Base-by-base conservation (phyloP, 2,329 filamentous ascomycete species). In the Aspergillus ustus region DNA sequence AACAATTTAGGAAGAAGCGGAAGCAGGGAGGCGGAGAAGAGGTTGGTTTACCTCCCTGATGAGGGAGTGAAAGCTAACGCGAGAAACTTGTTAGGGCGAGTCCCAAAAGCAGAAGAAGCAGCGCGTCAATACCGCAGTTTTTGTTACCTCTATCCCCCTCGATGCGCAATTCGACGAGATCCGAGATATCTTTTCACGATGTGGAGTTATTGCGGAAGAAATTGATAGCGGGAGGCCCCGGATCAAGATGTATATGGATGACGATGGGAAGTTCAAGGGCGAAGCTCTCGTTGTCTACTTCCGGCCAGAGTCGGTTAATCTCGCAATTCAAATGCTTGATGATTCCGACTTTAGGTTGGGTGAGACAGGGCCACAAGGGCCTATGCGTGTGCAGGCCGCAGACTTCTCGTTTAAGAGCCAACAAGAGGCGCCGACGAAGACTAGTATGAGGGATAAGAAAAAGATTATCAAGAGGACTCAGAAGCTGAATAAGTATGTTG, bases 231-330 rank as follows among this genome's bases (percentile, higher is more conserved):
- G 92, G 60, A 86, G 88, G 50, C 92, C 92, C 49, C 89, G 95
- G 43, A 94, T 99, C 78, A 98, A 97, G 80, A 87, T 99, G 77
- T 99, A 99, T 79, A 87, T 83, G 20, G 89, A 97, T 73, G 87
- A 90, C 1, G 79, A 89, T 1, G 95, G 93, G 20, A 86, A 87
- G 17, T 96, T 97, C 83, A 98, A 97, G 74, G 95, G 95, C 63
- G 93, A 98, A 73, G 93, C 92, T 2, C 84, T 99, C 34, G 83
- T 99, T 58, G 91, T 98, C 40, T 99, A 96, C 80, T 97, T 97
- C 84, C 92, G 95, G 69, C 91, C 93, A 0, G 93, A 96, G 73
- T 96, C 91, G n/a, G 94, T 99, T 61, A 82, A 90, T 46, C 89
- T 82, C 55, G 78, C 83, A 1, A 77, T 87, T 13, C 82, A 85